phyloP scores from a whole-genome alignment of 805 yeast genomes.

The Myxozyma udenii region DNA sequence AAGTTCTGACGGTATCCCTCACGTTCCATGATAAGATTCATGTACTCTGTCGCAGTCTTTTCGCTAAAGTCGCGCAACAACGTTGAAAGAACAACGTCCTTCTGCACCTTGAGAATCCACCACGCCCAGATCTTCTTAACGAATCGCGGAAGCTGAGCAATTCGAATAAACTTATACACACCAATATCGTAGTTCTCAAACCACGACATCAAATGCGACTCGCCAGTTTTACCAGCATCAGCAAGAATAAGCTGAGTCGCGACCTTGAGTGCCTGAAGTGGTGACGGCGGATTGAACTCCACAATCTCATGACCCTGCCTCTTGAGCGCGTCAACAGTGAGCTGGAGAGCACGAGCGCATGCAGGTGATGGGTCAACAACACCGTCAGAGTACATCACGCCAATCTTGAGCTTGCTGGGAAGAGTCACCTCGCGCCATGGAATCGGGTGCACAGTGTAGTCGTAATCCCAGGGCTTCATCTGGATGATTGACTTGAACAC shows the following conservation, averaged over 20 bases:
- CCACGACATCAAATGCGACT: conserved; percentile 25
- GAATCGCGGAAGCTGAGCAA: conserved; percentile 39
- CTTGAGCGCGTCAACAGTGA: conserved; percentile 42
- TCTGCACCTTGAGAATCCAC: conserved; percentile 36
- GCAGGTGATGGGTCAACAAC: conserved; percentile 53
- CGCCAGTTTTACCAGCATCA: conserved; percentile 38
- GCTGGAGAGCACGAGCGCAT: conserved; percentile 43
- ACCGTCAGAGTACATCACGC: conserved; percentile 49
- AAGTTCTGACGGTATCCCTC: conserved; percentile 40
- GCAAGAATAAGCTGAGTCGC: conserved; percentile 44
- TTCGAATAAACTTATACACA: conserved; percentile 37
- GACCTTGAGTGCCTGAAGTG: conserved; percentile 57
- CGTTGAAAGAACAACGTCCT: conserved; percentile 42
- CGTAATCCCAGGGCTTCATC: conserved; percentile 56
- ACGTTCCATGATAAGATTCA: conserved; percentile 39
- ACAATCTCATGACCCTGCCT: conserved; percentile 49
- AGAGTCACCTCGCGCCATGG: conserved; percentile 49
- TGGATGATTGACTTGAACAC: conserved; percentile 48
- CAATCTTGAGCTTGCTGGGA: conserved; percentile 46
- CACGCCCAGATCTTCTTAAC: conserved; percentile 40
- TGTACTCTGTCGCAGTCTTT: conserved; percentile 39
- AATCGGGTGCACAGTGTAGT: conserved; percentile 48
- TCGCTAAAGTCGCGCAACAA: conserved; percentile 40
- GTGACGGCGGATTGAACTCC: conserved; percentile 49
- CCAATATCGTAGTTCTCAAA: conserved; percentile 42